phyloP scores from a whole-genome alignment of 768 basidiomycete genomes.

The Tylopilus balloui region DNA sequence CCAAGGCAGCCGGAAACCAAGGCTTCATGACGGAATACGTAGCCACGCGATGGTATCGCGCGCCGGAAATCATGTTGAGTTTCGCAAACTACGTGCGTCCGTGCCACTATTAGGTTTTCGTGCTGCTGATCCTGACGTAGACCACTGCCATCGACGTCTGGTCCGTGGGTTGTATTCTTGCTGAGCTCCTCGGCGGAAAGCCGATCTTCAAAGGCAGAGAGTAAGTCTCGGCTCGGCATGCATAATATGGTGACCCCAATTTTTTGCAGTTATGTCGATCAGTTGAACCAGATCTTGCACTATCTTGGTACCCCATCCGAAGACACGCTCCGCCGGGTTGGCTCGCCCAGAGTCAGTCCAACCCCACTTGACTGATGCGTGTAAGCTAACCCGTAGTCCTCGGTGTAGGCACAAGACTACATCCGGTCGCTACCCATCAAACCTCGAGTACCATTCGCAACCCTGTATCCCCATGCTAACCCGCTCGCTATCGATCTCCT shows the following conservation, averaged over 20 bases:
- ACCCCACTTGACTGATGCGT: background rate
- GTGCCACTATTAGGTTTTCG: background rate
- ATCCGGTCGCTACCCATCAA: slow-evolving; percentile 97
- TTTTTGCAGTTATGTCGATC: slow-evolving; percentile 82
- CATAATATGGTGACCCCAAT: background rate
- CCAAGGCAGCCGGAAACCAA: slow-evolving; percentile 70
- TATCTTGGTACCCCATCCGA: slow-evolving; percentile 98
- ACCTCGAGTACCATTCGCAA: slow-evolving; percentile 87
- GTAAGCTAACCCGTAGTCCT: slow-evolving; percentile 3
- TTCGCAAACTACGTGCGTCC: slow-evolving; percentile 85
- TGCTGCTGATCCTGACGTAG: slow-evolving; percentile 36
- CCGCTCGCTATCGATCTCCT: slow-evolving; percentile 92
- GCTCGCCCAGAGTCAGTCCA: slow-evolving; percentile 77
- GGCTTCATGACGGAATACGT: slow-evolving; percentile 99
- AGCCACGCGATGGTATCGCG: slow-evolving; percentile 98
- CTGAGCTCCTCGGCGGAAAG: slow-evolving; percentile 88
- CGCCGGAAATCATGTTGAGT: slow-evolving; percentile 98
- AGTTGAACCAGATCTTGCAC: slow-evolving; percentile 96
- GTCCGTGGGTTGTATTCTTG: slow-evolving; percentile 94
- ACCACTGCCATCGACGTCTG: slow-evolving; percentile 92
- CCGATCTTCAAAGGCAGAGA: slow-evolving; percentile 97
- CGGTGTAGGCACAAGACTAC: slow-evolving; percentile 87
- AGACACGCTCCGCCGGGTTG: slow-evolving; percentile 92
- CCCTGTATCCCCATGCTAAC: slow-evolving; percentile 91
- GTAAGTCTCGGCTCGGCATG: slow-evolving; percentile 42